phyloP scores from a whole-genome alignment of 2,329 filamentous ascomycete genomes.

The Macrophomina pseudophaseolina region DNA sequence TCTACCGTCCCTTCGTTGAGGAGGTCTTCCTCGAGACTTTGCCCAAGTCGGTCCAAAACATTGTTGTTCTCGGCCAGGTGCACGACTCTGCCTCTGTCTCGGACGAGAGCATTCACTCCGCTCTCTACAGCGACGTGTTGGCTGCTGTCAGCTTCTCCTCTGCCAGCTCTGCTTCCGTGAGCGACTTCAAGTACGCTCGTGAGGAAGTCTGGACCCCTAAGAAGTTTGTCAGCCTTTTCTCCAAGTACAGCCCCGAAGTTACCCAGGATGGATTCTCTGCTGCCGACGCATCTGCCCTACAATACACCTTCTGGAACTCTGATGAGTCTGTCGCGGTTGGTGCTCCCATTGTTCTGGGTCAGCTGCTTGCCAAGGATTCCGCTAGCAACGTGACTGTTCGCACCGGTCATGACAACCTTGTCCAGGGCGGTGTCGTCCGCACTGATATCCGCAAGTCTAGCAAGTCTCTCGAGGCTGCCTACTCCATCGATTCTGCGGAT shows the following conservation, averaged over 20 bases:
- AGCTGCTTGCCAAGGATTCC: constrained; percentile 65
- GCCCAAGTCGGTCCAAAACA: constrained; percentile 73
- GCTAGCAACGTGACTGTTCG: constrained; percentile 66
- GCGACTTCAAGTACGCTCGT: constrained; percentile 90
- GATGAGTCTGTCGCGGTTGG: constrained; percentile 72
- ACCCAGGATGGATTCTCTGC: constrained; percentile 57
- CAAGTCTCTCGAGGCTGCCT: constrained; percentile 83
- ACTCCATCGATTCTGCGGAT: constrained; percentile 79
- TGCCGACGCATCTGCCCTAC: constrained; percentile 66
- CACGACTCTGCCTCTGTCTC: constrained; percentile 71
- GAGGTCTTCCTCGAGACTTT: constrained; percentile 87
- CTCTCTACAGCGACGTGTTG: constrained; percentile 88
- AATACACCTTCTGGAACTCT: constrained; percentile 94
- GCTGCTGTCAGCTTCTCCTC: constrained; percentile 79
- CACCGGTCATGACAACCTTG: constrained; percentile 65
- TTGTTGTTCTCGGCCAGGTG: constrained; percentile 91
- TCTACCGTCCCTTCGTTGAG: constrained; percentile 95
- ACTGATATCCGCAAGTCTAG: constrained; percentile 84
- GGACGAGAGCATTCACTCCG: constrained; percentile 79
- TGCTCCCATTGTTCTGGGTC: constrained; percentile 67
- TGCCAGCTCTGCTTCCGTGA: constrained; percentile 57
- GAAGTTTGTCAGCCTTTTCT: constrained; percentile 55
- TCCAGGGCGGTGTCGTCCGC: constrained; percentile 77
- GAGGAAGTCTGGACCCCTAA: constrained; percentile 67
- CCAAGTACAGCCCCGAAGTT: constrained; percentile 46